phyloP scores from a whole-genome alignment of 2,329 filamentous ascomycete species.

The Thielaviopsis ethacetica region DNA sequence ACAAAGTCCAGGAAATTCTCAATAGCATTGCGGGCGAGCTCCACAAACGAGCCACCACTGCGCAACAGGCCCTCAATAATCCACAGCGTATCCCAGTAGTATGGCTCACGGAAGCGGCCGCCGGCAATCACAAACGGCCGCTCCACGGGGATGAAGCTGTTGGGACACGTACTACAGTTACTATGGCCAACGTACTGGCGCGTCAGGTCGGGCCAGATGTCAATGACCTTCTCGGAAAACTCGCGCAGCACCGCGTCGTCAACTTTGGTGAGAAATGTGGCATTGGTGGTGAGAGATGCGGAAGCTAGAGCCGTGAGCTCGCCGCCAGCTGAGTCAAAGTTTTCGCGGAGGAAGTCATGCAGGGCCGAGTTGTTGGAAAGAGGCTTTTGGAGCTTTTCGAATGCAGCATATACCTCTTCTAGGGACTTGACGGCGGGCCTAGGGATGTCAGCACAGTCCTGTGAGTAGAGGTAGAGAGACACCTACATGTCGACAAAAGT shows the following conservation, averaged over 20 bases:
- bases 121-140: slow-evolving; percentile 55
- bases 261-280: slow-evolving; percentile 40
- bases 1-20: slow-evolving; percentile 55
- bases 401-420: slow-evolving; percentile 43
- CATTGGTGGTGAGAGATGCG: slow-evolving; percentile 35
- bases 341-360: slow-evolving; percentile 41
- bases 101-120: slow-evolving; percentile 53
- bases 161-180: slow-evolving; percentile 42
- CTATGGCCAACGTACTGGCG: slow-evolving; percentile 36
- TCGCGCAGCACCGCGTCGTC: slow-evolving; percentile 41
- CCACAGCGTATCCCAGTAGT: slow-evolving; percentile 59
- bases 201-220: slow-evolving; percentile 54
- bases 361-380: slow-evolving; percentile 47
- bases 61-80: slow-evolving; percentile 49
- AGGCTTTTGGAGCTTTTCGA: slow-evolving; percentile 41
- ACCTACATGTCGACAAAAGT: slow-evolving; percentile 53
- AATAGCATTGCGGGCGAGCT: slow-evolving; percentile 49
- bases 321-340: slow-evolving; percentile 47
- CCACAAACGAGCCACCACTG: slow-evolving; percentile 44
- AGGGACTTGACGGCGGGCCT: slow-evolving; percentile 44
- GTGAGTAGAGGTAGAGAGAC: background rate
- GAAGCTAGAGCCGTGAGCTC: slow-evolving; percentile 40
- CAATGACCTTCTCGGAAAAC: slow-evolving; percentile 47
- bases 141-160: slow-evolving; percentile 50
- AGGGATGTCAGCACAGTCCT: background rate